Percentiles rank a stretch among this genome's conserved stretches.
phyloP scores from a whole-genome alignment of 108 stramenopile species.

The Parietichytrium sp. region DNA sequence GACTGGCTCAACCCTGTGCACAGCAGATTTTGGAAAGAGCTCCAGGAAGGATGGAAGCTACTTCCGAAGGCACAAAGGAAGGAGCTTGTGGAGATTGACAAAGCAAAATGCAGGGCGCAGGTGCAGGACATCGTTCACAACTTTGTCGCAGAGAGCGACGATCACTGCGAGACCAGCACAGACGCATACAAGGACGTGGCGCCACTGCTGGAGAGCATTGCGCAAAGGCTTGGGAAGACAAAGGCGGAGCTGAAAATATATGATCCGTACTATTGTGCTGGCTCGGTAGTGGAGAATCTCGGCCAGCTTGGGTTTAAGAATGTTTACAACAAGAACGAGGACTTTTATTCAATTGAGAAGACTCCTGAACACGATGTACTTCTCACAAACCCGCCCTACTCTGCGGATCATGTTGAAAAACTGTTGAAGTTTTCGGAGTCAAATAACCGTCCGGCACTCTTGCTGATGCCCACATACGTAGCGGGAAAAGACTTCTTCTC shows the following conservation, averaged over 20 bases:
- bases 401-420: constrained; percentile 80
- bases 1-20: constrained; percentile 42
- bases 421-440: constrained; percentile 67
- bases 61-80: background rate
- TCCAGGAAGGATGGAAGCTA: constrained; percentile 5
- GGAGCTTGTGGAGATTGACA: background rate
- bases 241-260: constrained; percentile 67
- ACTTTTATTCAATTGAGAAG: constrained; percentile 54
- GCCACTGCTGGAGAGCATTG: constrained; percentile 66
- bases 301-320: constrained; percentile 75
- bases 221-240: constrained; percentile 52
- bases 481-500: constrained; percentile 75
- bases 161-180: constrained; percentile 91
- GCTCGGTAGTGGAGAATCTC: constrained; percentile 73
- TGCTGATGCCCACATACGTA: constrained; percentile 80
- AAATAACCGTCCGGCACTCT: constrained; percentile 63
- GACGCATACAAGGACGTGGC: constrained; percentile 82
- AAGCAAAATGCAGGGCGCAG: background rate
- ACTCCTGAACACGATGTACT: constrained; percentile 78
- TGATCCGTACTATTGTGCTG: constrained; percentile 97
- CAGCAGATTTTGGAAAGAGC: background rate
- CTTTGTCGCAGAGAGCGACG: constrained; percentile 53
- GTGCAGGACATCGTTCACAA: background rate
- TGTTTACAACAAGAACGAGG: constrained; percentile 75
- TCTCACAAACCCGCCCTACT: constrained; percentile 94